Base-by-base conservation (phyloP, 208 protist genomes). In the Porcisia deanei region DNA sequence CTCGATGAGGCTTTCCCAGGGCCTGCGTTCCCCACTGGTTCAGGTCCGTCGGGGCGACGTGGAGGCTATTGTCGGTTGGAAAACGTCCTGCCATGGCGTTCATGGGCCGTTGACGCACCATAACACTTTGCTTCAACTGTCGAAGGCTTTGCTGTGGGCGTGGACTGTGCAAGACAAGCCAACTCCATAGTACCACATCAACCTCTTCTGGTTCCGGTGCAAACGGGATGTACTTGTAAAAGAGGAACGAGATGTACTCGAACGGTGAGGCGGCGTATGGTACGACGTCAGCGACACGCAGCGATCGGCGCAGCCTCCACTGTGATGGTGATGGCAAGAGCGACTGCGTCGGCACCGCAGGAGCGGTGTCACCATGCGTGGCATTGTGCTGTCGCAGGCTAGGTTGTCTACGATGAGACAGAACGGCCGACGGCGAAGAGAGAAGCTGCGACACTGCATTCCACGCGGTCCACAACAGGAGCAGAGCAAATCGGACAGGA, bases 181-280 rank as follows among this genome's bases (percentile, higher is more conserved):
- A 87, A 45, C 82, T 85, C 85, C 85, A 90, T 30, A 90, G 67
- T 34, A 72, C 60, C 66, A 88, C 43, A 61, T 90, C 83, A 14
- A 90, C 86, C 22, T 87, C 81, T 43, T 68, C 66, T 25, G 69
- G 49, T 16, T 75, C 59, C 18, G 86, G 86, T 9, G 77, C 76
- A 58, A 88, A 80, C 20, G 81, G 78, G 34, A 85, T 22, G 71
- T 72, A 84, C 45, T 66, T 60, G 63, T 78, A 75, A 4, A 84
- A 43, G 45, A 83, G 52, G 18, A 63, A 64, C 3, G 71, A 54
- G 22, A 83, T 8, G 67, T 77, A 79, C n/a, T 73, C 60, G 0
- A 81, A n/a, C 41, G 79, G 79, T 6, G 79, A 82, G 10, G 77
- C 77, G 30, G 77, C 76, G 72, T 63, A 49, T 22, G 72, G 69